Conservation (phyloP, 83 land plant species). For the Picea mariana region DNA sequence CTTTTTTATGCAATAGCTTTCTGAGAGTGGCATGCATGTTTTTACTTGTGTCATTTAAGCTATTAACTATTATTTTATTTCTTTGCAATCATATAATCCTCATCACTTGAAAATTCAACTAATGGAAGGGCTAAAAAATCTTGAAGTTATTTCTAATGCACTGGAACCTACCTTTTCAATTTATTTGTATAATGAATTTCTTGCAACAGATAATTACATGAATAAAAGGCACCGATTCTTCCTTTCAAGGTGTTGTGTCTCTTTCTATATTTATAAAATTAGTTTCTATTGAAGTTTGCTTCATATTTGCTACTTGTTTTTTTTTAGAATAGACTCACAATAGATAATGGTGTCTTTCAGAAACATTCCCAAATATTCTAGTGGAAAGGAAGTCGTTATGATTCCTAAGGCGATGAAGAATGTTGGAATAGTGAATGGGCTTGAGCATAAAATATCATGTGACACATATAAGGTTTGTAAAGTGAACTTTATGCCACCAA, state of each 20-base stretch:
- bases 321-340: neutral
- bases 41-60: neutral
- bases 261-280: neutral
- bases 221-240: constrained; percentile 37
- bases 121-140: constrained; percentile 64
- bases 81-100: constrained; percentile 44
- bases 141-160: constrained; percentile 55
- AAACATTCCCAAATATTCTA: constrained; percentile 33
- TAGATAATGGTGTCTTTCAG: constrained; percentile 33
- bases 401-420: constrained; percentile 46
- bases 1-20: neutral
- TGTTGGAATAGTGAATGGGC: constrained; percentile 57
- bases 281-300: neutral
- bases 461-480: constrained; percentile 62
- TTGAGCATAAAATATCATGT: constrained; percentile 86
- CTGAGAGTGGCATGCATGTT: neutral
- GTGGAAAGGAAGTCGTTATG: constrained; percentile 36
- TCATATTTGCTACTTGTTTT: neutral
- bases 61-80: neutral
- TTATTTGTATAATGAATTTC: constrained; percentile 51
- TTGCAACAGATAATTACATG: constrained; percentile 29
- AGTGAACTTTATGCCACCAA: neutral
- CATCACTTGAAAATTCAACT: constrained; percentile 55
- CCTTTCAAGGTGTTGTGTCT: constrained; percentile 6
- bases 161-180: constrained; percentile 53